These are phyloP conservation scores for Solanum piurae DNA, from an alignment of 257 asterid species.

Conservation along the genomic window DNA sequence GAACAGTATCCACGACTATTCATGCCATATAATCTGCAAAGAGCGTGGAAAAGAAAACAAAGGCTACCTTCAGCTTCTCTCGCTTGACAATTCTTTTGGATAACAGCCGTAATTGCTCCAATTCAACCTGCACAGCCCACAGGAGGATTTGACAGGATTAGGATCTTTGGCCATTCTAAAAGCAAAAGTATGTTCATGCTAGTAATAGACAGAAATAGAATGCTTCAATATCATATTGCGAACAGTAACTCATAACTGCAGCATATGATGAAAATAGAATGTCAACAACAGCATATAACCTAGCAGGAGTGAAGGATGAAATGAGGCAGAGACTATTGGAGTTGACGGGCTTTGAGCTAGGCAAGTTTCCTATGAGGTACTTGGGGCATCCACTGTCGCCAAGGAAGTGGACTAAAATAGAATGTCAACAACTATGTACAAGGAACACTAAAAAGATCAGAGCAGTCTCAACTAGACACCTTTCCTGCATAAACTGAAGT, in stretches of 20 bases:
- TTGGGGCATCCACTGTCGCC: not conserved
- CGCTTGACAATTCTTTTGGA: constrained; percentile 87
- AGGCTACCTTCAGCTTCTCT: constrained; percentile 86
- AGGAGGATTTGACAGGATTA: not conserved
- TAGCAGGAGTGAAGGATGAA: no score
- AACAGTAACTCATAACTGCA: not conserved
- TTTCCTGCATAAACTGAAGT: not conserved
- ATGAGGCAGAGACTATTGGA: no score
- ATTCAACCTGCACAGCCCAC: constrained; percentile 54
- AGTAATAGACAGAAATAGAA: not conserved
- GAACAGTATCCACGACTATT: not conserved
- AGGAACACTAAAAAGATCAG: not conserved
- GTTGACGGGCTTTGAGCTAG: no score
- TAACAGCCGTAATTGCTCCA: constrained; percentile 92
- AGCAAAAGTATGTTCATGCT: not conserved
- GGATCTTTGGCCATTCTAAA: not conserved
- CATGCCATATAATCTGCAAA: not conserved
- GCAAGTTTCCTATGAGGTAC: no score
- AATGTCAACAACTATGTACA: not conserved
- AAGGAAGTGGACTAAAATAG: not conserved
- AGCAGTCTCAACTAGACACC: not conserved
- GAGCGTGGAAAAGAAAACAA: not conserved
- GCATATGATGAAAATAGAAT: not conserved
- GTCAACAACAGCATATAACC: no score
- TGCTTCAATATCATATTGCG: not conserved